Percentiles rank a stretch among this genome's conserved stretches.
Conservation (phyloP, 2,329 filamentous ascomycete species). For the Ascochyta koolunga region DNA sequence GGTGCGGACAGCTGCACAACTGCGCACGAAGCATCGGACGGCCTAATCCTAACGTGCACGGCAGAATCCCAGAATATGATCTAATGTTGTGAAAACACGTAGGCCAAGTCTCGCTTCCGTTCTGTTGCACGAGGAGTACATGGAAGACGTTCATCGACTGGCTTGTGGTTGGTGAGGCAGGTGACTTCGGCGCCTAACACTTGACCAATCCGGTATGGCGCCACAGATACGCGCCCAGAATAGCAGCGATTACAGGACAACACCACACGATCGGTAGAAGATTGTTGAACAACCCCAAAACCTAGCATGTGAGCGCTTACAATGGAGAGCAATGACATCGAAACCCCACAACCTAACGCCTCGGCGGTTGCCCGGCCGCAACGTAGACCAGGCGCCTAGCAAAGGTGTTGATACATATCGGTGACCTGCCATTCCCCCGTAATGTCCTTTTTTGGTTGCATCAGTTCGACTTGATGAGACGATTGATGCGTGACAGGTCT, state of each 20-base stretch:
- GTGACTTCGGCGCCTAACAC: constrained; percentile 37
- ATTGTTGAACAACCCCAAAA: constrained; percentile 32
- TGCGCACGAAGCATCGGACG: constrained; percentile 14
- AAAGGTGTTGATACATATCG: constrained; percentile 43
- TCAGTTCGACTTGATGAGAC: constrained; percentile 44
- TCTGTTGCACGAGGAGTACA: constrained; percentile 24
- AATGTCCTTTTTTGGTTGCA: constrained; percentile 30
- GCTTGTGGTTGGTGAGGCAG: constrained; percentile 27
- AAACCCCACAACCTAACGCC: constrained; percentile 38
- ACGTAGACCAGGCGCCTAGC: constrained; percentile 40
- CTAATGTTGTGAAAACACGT: constrained; percentile 31
- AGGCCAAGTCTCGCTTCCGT: constrained; percentile 42
- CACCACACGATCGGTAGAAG: constrained; percentile 29
- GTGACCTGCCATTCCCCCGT: constrained; percentile 38
- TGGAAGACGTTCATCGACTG: constrained; percentile 29
- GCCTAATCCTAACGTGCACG: constrained; percentile 11
- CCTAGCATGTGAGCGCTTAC: constrained; percentile 42
- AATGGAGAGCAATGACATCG: constrained; percentile 35
- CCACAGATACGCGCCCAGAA: constrained; percentile 36
- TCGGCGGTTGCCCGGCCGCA: constrained; percentile 45
- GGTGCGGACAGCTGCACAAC: constrained; percentile 9
- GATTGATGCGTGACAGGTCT: constrained; percentile 44
- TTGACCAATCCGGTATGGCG: constrained; percentile 29
- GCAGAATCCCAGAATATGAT: constrained; percentile 20
- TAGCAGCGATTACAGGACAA: constrained; percentile 39